Evolutionary conservation across 2,329 filamentous ascomycete genomes (phyloP).

Genomic region (Pseudogymnoascus sp.): DNA sequence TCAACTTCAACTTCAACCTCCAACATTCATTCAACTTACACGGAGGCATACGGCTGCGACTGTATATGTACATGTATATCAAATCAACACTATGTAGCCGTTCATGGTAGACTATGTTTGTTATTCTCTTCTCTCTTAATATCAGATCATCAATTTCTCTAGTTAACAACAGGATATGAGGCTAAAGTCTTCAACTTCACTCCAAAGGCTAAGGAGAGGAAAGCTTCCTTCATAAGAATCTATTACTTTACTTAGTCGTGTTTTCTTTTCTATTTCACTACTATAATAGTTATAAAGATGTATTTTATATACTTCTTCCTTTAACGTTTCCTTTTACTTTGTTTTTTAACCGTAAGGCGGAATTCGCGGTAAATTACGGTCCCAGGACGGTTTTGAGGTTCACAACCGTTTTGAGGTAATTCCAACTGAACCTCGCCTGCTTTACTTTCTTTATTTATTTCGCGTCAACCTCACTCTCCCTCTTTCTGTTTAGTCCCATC

Average conservation of each 20-base stretch:
- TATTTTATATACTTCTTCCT: background rate
- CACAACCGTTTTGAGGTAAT: background rate
- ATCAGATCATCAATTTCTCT: background rate
- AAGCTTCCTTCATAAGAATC: background rate
- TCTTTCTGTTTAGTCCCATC: no score
- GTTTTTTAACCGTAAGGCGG: background rate
- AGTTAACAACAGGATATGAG: background rate
- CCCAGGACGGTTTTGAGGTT: background rate
- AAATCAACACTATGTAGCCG: no score
- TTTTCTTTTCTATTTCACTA: background rate
- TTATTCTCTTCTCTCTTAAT: background rate
- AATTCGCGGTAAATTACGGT: background rate
- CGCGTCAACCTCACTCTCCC: no score
- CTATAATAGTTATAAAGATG: background rate
- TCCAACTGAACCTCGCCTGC: background rate
- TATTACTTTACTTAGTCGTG: background rate
- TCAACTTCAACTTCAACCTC: no score
- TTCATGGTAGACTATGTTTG: background rate
- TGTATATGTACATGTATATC: no score
- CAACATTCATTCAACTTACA: background rate
- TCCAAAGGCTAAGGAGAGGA: background rate
- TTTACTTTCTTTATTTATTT: background rate
- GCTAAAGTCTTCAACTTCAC: background rate
- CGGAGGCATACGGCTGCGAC: background rate
- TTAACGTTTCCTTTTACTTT: background rate